phyloP scores from a whole-genome alignment of 2,329 filamentous ascomycete species.

The Elsinoe ampelina region DNA sequence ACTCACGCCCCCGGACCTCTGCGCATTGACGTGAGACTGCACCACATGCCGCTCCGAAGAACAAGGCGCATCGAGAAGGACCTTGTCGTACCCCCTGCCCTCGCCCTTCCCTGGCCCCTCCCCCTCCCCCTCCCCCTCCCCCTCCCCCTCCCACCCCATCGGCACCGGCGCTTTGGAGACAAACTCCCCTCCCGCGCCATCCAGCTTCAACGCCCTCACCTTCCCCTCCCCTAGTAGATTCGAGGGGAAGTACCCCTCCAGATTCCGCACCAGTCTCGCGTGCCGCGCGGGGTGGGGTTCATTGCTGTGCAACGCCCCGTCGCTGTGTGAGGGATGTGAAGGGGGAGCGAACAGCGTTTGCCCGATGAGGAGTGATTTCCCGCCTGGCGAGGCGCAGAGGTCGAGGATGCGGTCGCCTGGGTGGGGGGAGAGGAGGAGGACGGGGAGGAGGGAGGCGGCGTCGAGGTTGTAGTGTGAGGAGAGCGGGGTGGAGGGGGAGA shows the following conservation, averaged over 20 bases:
- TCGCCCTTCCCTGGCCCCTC: no score
- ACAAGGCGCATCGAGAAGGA: constrained; percentile 35
- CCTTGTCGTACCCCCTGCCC: constrained; percentile 31
- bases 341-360: constrained; percentile 25
- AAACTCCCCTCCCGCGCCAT: constrained; percentile 14
- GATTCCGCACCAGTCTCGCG: constrained; percentile 25
- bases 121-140: constrained; percentile 17
- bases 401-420: constrained; percentile 33
- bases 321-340: constrained; percentile 22
- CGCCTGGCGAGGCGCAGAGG: constrained; percentile 33
- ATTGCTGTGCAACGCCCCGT: constrained; percentile 28
- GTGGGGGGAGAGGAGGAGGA: constrained; percentile 26
- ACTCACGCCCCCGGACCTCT: constrained; percentile 19
- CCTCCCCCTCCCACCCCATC: constrained; percentile 21
- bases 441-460: constrained; percentile 28
- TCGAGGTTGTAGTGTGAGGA: constrained; percentile 26
- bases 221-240: constrained; percentile 16
- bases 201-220: constrained; percentile 20
- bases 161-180: constrained; percentile 18
- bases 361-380: constrained; percentile 28
- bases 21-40: constrained; percentile 27
- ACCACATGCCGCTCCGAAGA: constrained; percentile 35
- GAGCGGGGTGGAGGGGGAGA: background rate
- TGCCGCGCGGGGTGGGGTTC: constrained; percentile 28
- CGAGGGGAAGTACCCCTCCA: constrained; percentile 21